Evolutionary conservation across 768 basidiomycete genomes (phyloP).

Genomic region (Chalciporus piperatus): DNA sequence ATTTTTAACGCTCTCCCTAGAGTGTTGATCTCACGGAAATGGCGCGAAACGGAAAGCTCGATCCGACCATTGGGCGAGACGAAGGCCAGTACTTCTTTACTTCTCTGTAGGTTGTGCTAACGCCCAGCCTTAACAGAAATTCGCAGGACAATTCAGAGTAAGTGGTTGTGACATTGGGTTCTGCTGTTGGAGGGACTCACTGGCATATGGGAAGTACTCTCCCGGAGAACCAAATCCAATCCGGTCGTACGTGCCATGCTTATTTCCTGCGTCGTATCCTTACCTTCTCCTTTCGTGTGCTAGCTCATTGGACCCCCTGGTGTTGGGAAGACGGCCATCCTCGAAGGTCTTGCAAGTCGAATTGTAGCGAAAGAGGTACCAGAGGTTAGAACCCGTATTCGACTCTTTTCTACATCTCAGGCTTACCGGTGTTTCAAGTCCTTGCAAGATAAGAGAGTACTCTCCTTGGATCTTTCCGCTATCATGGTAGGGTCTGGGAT

Average conservation of each 20-base stretch:
- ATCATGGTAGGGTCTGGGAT: slow-evolving; percentile 90
- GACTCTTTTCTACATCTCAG: not conserved
- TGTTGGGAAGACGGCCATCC: slow-evolving; percentile 89
- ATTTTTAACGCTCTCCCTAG: slow-evolving; percentile 34
- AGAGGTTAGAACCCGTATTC: slow-evolving; percentile 49
- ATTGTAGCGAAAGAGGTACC: slow-evolving; percentile 90
- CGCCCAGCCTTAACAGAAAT: slow-evolving; percentile 54
- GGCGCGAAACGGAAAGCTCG: slow-evolving; percentile 80
- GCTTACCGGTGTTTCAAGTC: slow-evolving; percentile 47
- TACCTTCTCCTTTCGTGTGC: not conserved
- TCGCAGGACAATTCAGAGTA: slow-evolving; percentile 86
- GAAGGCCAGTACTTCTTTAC: slow-evolving; percentile 48
- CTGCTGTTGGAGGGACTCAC: not conserved
- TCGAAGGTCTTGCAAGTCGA: slow-evolving; percentile 85
- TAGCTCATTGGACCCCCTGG: slow-evolving; percentile 84
- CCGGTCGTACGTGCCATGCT: slow-evolving; percentile 60
- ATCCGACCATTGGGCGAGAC: slow-evolving; percentile 87
- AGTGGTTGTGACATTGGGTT: slow-evolving; percentile 20
- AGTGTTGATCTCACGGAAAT: slow-evolving; percentile 83
- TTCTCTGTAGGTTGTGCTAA: not conserved
- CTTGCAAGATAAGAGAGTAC: slow-evolving; percentile 81
- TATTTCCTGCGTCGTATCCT: not conserved
- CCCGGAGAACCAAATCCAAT: slow-evolving; percentile 87
- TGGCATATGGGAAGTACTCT: slow-evolving; percentile 58
- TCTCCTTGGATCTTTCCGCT: slow-evolving; percentile 79